A percentile compares a stretch with the other conserved stretches of the same genome.
Conservation (phyloP, 768 basidiomycete genomes). For the Calocera cornea region DNA sequence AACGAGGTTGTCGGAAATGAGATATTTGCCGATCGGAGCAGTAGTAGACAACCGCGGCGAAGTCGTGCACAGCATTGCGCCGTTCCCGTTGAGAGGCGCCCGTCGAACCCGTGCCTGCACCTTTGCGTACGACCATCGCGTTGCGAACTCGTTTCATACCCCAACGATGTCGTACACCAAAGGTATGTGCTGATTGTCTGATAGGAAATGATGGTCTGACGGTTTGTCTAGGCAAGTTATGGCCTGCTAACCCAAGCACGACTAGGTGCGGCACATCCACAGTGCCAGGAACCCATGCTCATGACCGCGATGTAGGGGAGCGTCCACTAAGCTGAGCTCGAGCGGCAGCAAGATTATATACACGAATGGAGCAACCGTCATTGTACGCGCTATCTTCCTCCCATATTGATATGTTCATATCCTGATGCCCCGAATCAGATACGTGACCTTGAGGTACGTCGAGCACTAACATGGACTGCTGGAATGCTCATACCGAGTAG, state of each 20-base stretch:
- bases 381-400: conserved; percentile 41
- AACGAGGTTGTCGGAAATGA: too few species aligned
- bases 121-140: background rate
- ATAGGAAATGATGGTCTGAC: background rate
- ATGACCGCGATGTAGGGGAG: conserved; percentile 31
- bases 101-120: background rate
- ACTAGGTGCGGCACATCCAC: conserved; percentile 18
- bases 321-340: conserved; percentile 56
- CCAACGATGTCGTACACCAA: conserved; percentile 8
- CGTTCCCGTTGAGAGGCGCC: background rate
- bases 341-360: conserved; percentile 69
- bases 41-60: too few species aligned
- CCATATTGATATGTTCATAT: background rate
- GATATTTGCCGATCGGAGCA: too few species aligned
- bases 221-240: conserved; percentile 19
- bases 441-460: conserved; percentile 63
- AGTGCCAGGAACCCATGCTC: background rate
- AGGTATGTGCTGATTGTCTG: background rate
- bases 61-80: too few species aligned
- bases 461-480: conserved; percentile 3
- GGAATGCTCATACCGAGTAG: conserved; percentile 28
- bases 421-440: conserved; percentile 36
- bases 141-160: background rate
- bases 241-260: conserved; percentile 57
- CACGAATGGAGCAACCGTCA: conserved; percentile 67